phyloP scores from a whole-genome alignment of 2,329 filamentous ascomycete genomes.

The Fusarium sp. region DNA sequence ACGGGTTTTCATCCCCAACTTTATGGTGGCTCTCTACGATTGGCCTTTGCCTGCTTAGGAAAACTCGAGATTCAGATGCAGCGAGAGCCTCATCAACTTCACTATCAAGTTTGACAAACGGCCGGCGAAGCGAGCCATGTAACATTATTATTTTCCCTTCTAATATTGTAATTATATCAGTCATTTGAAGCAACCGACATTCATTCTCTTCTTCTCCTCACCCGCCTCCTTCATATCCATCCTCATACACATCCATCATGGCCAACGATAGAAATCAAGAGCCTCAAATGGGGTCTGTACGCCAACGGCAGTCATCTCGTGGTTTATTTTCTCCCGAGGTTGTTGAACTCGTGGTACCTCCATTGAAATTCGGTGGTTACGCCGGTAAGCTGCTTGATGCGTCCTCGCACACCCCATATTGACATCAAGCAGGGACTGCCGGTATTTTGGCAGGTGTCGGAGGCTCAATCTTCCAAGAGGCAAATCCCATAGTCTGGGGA shows the following conservation, averaged over 20 bases:
- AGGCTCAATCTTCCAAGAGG: slow-evolving; percentile 75
- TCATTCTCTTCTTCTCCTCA: neutral
- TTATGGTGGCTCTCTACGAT: slow-evolving; percentile 12
- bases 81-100: slow-evolving; percentile 28
- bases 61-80: slow-evolving; percentile 18
- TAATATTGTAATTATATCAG: slow-evolving; percentile 17
- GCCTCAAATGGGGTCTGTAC: slow-evolving; percentile 32
- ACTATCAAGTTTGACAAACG: slow-evolving; percentile 9
- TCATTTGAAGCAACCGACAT: neutral
- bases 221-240: neutral
- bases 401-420: slow-evolving; percentile 17
- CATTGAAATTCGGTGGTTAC: slow-evolving; percentile 68
- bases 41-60: slow-evolving; percentile 20
- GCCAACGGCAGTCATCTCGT: slow-evolving; percentile 42
- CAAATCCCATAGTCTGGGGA: slow-evolving; percentile 75
- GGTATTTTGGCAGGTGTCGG: slow-evolving; percentile 74
- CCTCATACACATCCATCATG: slow-evolving; percentile 24
- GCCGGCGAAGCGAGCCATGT: slow-evolving; percentile 26
- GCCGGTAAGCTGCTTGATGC: slow-evolving; percentile 56
- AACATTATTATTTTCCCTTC: slow-evolving; percentile 24
- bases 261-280: slow-evolving; percentile 26
- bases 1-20: slow-evolving; percentile 32
- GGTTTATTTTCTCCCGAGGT: slow-evolving; percentile 56
- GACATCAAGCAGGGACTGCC: slow-evolving; percentile 59
- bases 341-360: slow-evolving; percentile 57